phyloP scores from a whole-genome alignment of 2,329 filamentous ascomycete species.

The Akanthomyces uredinophilus region DNA sequence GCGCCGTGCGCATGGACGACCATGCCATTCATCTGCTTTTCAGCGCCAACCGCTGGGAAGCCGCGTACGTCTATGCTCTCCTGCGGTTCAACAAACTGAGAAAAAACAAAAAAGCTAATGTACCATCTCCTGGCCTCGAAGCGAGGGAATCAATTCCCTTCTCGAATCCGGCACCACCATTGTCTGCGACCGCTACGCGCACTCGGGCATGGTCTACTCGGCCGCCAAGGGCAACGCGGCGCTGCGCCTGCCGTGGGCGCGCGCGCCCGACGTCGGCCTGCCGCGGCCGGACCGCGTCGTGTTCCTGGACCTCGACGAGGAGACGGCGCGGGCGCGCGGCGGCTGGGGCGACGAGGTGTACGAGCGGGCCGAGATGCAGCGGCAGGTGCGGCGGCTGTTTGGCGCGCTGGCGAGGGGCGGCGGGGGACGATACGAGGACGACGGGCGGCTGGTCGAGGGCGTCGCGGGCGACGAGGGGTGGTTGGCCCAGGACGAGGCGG shows the following conservation, averaged over 20 bases:
- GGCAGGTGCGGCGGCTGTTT: constrained; percentile 71
- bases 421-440: constrained; percentile 31
- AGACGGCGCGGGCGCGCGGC: constrained; percentile 68
- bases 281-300: constrained; percentile 82
- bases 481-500: constrained; percentile 47
- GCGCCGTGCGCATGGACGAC: constrained; percentile 69
- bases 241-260: constrained; percentile 73
- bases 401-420: constrained; percentile 47
- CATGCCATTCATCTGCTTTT: constrained; percentile 88
- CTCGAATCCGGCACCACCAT: constrained; percentile 66
- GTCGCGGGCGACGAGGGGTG: constrained; percentile 19
- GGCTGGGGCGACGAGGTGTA: constrained; percentile 88
- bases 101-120: not conserved
- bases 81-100: no score
- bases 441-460: constrained; percentile 20
- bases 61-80: constrained; percentile 51
- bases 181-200: constrained; percentile 89
- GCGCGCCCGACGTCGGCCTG: constrained; percentile 77
- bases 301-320: constrained; percentile 76
- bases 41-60: constrained; percentile 87
- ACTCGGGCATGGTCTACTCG: constrained; percentile 89
- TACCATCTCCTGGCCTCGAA: constrained; percentile 21
- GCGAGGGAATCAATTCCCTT: constrained; percentile 45
- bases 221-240: constrained; percentile 74
- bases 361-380: constrained; percentile 79